phyloP scores from a whole-genome alignment of 768 basidiomycete species.

The Sporobolomyces roseus region DNA sequence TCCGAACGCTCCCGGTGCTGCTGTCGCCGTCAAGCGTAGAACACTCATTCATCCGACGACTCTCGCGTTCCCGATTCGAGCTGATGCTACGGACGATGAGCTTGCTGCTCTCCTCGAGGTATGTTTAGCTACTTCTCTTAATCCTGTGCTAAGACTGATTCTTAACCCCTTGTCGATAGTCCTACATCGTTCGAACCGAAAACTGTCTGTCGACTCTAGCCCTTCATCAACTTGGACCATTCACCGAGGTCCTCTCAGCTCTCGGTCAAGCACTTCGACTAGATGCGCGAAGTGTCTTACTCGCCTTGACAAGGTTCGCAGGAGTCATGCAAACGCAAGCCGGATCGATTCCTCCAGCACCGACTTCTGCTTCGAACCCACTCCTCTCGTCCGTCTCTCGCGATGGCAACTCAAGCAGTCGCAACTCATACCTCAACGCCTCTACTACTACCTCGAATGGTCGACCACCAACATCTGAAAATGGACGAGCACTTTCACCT shows the following conservation, averaged over 20 bases:
- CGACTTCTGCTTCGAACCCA: background rate
- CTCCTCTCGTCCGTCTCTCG: background rate
- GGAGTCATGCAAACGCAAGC: constrained; percentile 26
- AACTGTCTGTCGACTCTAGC: constrained; percentile 41
- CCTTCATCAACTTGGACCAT: constrained; percentile 43
- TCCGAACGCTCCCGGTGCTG: constrained; percentile 7
- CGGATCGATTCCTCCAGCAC: background rate
- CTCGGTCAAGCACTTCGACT: constrained; percentile 29
- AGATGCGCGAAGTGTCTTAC: constrained; percentile 27
- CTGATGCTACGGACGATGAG: constrained; percentile 44
- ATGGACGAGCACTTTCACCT: background rate
- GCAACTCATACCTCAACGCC: background rate
- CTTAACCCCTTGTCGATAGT: constrained; percentile 1
- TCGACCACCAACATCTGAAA: background rate
- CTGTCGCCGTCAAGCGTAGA: constrained; percentile 24
- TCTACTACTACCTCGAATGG: background rate
- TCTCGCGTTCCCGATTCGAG: constrained; percentile 38
- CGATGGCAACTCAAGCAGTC: background rate
- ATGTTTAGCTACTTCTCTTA: background rate
- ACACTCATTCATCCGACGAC: constrained; percentile 26
- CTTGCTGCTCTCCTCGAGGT: constrained; percentile 41
- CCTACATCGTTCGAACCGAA: constrained; percentile 42
- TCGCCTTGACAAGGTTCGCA: constrained; percentile 36
- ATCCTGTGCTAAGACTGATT: too few relatives aligned
- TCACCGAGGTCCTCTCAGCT: constrained; percentile 41